Evolutionary conservation across 2,329 filamentous ascomycete species (phyloP).

Genomic region (Fusarium lateritium): DNA sequence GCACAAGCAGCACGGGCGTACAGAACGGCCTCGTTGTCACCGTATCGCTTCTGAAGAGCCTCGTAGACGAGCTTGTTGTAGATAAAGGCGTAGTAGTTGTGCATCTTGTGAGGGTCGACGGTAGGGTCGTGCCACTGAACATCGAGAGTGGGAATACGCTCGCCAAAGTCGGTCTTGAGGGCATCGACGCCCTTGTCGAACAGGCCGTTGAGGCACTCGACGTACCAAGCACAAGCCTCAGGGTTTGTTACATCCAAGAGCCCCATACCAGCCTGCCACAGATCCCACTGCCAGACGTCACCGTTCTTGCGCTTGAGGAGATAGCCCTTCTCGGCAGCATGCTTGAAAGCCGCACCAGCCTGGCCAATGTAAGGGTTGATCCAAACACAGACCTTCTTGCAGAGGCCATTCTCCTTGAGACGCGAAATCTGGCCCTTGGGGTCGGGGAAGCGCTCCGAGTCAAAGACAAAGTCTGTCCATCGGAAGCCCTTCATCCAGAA

Average conservation of each 20-base stretch:
- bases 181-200: constrained; percentile 79
- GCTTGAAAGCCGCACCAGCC: constrained; percentile 75
- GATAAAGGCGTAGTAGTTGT: constrained; percentile 82
- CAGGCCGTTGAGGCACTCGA: constrained; percentile 71
- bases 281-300: constrained; percentile 81
- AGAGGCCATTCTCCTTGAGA: constrained; percentile 73
- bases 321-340: constrained; percentile 76
- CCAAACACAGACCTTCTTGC: constrained; percentile 79
- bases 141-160: constrained; percentile 76
- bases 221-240: constrained; percentile 76
- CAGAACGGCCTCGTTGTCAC: constrained; percentile 69
- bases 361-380: constrained; percentile 83
- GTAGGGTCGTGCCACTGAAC: constrained; percentile 74
- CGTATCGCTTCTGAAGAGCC: constrained; percentile 69
- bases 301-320: constrained; percentile 78
- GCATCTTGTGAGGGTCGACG: constrained; percentile 76
- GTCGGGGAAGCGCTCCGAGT: constrained; percentile 77
- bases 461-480: constrained; percentile 83
- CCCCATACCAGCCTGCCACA: constrained; percentile 84
- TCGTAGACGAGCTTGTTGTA: constrained; percentile 81
- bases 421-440: constrained; percentile 74
- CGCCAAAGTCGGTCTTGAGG: constrained; percentile 84
- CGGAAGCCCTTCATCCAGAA: constrained; percentile 84
- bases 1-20: constrained; percentile 78
- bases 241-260: constrained; percentile 83